These are phyloP conservation scores for Leavenworthia alabamica DNA, from an alignment of 345 rosid species.

Conservation along the genomic window DNA sequence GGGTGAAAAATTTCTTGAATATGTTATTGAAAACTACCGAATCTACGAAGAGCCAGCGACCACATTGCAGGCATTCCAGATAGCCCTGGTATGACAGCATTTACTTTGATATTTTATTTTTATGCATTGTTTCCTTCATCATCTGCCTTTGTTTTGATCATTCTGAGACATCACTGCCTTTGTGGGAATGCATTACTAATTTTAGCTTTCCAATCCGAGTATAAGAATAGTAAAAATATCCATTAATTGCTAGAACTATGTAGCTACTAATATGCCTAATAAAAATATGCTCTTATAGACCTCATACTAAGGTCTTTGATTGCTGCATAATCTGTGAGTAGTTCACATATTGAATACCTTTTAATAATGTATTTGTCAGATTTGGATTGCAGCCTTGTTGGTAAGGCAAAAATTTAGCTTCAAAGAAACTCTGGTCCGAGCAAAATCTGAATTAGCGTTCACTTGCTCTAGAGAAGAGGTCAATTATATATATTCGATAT, in stretches of 20 bases:
- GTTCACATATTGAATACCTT: constrained; percentile 7
- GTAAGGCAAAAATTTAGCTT: constrained; percentile 53
- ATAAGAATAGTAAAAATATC: not conserved
- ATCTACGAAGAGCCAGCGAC: constrained; percentile 50
- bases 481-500: constrained; percentile 45
- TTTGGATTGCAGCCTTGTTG: constrained; percentile 79
- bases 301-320: constrained; percentile 11
- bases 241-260: not conserved
- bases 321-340: constrained; percentile 4
- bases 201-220: not conserved
- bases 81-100: constrained; percentile 63
- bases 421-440: constrained; percentile 60
- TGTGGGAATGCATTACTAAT: constrained; percentile 11
- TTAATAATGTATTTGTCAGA: constrained; percentile 39
- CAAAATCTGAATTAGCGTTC: constrained; percentile 54
- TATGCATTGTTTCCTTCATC: constrained; percentile 13
- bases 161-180: not conserved
- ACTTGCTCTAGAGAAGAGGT: constrained; percentile 60
- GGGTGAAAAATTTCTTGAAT: constrained; percentile 56
- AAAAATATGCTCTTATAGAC: not conserved
- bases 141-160: not conserved
- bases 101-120: constrained; percentile 11
- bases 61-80: constrained; percentile 71
- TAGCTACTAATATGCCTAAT: constrained; percentile 7
- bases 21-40: constrained; percentile 61